Base-by-base conservation (phyloP, 1,284 basidiomycete genomes). In the Pseudozyma hubeiensis region DNA sequence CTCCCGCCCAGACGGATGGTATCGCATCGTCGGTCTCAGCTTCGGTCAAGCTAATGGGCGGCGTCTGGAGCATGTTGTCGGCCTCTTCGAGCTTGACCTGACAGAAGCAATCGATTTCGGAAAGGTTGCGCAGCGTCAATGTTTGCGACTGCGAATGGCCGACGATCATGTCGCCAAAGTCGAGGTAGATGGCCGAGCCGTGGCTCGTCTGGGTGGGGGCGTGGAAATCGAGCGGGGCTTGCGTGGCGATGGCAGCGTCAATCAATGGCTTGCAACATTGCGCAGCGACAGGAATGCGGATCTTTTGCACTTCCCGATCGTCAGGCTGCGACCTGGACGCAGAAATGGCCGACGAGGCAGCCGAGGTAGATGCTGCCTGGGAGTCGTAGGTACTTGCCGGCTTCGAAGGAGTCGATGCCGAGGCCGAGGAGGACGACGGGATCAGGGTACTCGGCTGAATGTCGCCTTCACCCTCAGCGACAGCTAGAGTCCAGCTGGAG, bases 91-190 rank as follows among this genome's bases (percentile, higher is more conserved):
- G 60, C 50, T 74, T 72, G 17, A 76, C 64, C 53, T 81, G 78
- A 59, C 80, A 79, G 57, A 80, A 79, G 64, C 75, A 76, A n/a
- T 77, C 79, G 52, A 84, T 81, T 33, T 76, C 80, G 37, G 78
- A 69, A 24, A 63, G 43, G 56, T 83, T 83, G 50, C 65, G 57
- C 10, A 84, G 50, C 29, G 41, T 55, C 24, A 84, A 53, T 16
- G 62, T 65, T 33, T 75, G 75, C 10, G 69, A 56, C 10, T 79
- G 71, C 13, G 58, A 54, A 19, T 81, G 59, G 31, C 80, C 80
- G 7, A 82, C 81, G 31, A 82, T 65, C 34, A 83, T 65, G 52
- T 84, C 82, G 61, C 82, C 80, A 54, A 83, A 79, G 60, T 83
- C 81, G 47, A 82, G 54, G 35, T 69, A 65, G 39, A 81, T 66